Percentiles rank a stretch among this genome's conserved stretches.
phyloP scores from a whole-genome alignment of 163 green algal species.

The Prototheca wickerhamii region DNA sequence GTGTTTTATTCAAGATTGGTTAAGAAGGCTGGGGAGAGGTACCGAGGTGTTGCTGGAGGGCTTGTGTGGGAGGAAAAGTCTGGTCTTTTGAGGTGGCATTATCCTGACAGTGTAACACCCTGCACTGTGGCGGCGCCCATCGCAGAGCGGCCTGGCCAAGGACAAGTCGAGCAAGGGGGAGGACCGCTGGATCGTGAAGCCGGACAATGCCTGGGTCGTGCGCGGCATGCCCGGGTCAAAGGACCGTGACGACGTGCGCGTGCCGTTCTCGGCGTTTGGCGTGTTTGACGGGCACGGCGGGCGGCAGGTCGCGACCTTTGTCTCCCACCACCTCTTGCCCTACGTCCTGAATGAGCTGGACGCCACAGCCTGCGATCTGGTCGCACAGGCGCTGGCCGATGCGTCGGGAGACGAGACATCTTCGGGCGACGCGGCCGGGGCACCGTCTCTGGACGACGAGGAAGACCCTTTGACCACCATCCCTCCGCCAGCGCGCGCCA shows the following conservation, averaged over 20 bases:
- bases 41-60: no score
- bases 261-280: constrained; percentile 39
- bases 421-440: background rate
- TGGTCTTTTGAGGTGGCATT: no score
- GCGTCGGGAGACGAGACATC: background rate
- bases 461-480: no score
- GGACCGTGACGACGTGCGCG: background rate
- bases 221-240: constrained; percentile 13
- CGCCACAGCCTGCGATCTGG: background rate
- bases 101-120: no score
- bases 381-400: background rate
- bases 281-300: constrained; percentile 85
- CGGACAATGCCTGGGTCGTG: constrained; percentile 34
- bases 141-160: constrained; percentile 38
- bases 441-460: background rate
- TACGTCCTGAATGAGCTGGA: constrained; percentile 17
- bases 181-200: constrained; percentile 47
- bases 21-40: no score
- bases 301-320: constrained; percentile 46
- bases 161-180: constrained; percentile 46
- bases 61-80: no score
- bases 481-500: no score
- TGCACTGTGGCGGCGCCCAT: no score
- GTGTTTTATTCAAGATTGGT: no score
- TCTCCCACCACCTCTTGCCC: constrained; percentile 49